phyloP scores from a whole-genome alignment of 331 rosid species.

The Cydonia oblonga region DNA sequence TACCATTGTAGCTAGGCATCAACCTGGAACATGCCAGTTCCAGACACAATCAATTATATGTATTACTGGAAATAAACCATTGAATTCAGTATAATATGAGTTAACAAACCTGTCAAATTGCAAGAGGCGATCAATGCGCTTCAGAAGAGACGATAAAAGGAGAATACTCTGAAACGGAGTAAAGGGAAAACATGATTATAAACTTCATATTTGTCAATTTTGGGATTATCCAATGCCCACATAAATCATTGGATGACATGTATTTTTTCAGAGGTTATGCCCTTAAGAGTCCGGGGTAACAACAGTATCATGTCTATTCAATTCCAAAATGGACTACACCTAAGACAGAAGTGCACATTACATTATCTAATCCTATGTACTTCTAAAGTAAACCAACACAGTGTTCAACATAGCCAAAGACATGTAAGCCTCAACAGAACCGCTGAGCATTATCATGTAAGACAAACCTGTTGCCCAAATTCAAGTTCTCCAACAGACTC shows the following conservation, averaged over 20 bases:
- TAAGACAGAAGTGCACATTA: background rate
- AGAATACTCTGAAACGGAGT: constrained; percentile 64
- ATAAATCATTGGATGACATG: background rate
- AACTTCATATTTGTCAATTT: background rate
- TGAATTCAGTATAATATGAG: constrained; percentile 10
- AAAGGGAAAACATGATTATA: constrained; percentile 10
- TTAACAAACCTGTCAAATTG: constrained; percentile 81
- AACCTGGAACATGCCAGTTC: constrained; percentile 51
- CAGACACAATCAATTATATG: constrained; percentile 17
- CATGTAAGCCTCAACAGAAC: background rate
- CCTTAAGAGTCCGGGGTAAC: background rate
- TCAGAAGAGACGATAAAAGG: constrained; percentile 70
- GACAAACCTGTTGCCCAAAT: constrained; percentile 85
- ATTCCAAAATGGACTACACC: background rate
- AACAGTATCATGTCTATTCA: background rate
- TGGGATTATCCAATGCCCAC: background rate
- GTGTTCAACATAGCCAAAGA: background rate
- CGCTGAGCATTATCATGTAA: constrained; percentile 3
- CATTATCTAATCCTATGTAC: background rate
- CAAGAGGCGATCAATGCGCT: constrained; percentile 76
- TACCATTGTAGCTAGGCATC: constrained; percentile 95
- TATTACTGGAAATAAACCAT: constrained; percentile 10
- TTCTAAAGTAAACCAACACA: background rate
- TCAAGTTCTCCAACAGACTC: constrained; percentile 91
- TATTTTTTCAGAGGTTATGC: background rate